Base-by-base conservation (phyloP, 2,329 filamentous ascomycete genomes). In the Aspergillus eucalypticola region DNA sequence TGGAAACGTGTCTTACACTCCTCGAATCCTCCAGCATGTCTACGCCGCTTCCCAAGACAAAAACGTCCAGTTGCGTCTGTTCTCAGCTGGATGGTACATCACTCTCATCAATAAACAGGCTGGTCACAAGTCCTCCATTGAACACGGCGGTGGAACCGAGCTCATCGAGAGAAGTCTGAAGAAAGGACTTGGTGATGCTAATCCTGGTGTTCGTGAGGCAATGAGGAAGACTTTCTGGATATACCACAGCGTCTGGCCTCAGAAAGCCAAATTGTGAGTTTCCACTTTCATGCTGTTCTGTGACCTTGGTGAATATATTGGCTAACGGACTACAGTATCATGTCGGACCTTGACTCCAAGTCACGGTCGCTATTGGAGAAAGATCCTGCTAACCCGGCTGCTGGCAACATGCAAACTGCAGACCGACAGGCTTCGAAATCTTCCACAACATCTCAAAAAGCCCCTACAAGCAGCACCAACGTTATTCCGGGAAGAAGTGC, bases 171-270 rank as follows among this genome's bases (percentile, higher is more conserved):
- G 96, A 75, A 91, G 90, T 66, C 86, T 99, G 71, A 92, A 90
- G 75, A 96, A 92, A 73, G 91, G 94, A 0, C 83, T 99, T n/a
- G 83, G 83, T 21, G 95, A 99, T 79, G 83, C 94, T 11, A 96
- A 98, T 70, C 92, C 93, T 7, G 90, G 89, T 29, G 94, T 98
- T 49, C 87, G 95, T 69, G 92, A 96, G 75, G 88, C 87, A 64
- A 94, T 90, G 83, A 87, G 95, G 67, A 84, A 86, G 39, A 91
- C 92, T 0, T 99, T 91, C 75, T 99, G 95, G 95, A 81, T 82
- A 0, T 97, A 93, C 73, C 86, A 88, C 60, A 81, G 81, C 35
- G 83, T 91, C 17, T 98, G 92, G 91, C 89, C 90, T 2, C 83
- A 88, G 19, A 87, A 84, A 71, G 92, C 92, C 41, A 89, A 94